Evolutionary conservation across 2,329 filamentous ascomycete genomes (phyloP).

Genomic region (Lomentospora prolificans): DNA sequence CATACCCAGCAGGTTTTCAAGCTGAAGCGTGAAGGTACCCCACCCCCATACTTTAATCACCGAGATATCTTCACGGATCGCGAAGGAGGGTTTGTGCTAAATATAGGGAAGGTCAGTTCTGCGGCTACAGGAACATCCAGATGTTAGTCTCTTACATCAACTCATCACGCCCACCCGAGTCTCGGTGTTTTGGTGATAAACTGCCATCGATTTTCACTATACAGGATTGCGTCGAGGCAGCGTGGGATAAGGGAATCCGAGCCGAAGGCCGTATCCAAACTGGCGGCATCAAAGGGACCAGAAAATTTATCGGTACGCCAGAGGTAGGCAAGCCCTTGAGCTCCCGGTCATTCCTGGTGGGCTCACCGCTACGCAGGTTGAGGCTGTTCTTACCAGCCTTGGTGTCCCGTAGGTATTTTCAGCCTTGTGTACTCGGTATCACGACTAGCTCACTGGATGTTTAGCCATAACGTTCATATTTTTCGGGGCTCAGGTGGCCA

Average conservation of each 20-base stretch:
- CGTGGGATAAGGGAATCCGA: slow-evolving; percentile 83
- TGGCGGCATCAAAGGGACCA: slow-evolving; percentile 74
- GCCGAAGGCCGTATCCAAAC: slow-evolving; percentile 66
- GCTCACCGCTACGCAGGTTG: slow-evolving; percentile 41
- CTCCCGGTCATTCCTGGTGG: background rate
- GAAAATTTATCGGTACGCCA: slow-evolving; percentile 91
- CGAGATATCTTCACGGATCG: background rate
- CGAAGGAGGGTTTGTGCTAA: background rate
- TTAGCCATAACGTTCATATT: slow-evolving; percentile 1
- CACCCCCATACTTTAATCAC: no score
- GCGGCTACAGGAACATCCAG: slow-evolving; percentile 91
- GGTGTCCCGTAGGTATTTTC: slow-evolving; percentile 47
- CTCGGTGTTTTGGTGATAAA: slow-evolving; percentile 46
- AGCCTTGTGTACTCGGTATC: background rate
- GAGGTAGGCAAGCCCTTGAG: slow-evolving; percentile 47
- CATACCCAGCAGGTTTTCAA: slow-evolving; percentile 73
- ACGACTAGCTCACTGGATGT: no score
- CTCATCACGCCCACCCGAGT: slow-evolving; percentile 43
- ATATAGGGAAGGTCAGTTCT: slow-evolving; percentile 61
- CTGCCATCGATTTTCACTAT: slow-evolving; percentile 72
- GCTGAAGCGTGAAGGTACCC: slow-evolving; percentile 58
- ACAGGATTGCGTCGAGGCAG: slow-evolving; percentile 76
- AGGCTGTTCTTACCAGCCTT: slow-evolving; percentile 65
- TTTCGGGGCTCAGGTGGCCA: background rate
- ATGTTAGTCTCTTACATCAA: slow-evolving; percentile 77